These are phyloP conservation scores for Podospora pseudoanserina DNA, from an alignment of 495 filamentous ascomycete species.

Conservation along the genomic window DNA sequence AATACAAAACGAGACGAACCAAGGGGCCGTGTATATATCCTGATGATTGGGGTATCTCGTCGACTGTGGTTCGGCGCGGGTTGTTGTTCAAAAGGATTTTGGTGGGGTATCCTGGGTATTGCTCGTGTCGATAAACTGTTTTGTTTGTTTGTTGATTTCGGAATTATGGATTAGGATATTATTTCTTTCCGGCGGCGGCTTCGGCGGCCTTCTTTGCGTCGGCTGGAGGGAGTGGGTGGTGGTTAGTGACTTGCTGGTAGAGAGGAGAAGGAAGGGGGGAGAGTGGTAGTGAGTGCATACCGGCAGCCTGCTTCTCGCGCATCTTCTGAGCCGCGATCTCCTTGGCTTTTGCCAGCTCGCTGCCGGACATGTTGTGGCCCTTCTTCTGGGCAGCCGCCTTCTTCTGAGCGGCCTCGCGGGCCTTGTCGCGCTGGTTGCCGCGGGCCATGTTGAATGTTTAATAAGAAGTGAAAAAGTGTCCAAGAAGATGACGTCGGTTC, in stretches of 20 bases:
- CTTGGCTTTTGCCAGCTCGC: constrained; percentile 67
- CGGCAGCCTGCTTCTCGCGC: constrained; percentile 83
- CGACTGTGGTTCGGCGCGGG: too few species aligned
- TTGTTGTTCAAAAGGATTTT: background rate
- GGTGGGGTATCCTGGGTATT: background rate
- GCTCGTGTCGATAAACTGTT: background rate
- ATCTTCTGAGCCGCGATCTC: constrained; percentile 78
- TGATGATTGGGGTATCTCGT: background rate
- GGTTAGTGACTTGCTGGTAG: background rate
- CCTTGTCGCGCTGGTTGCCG: constrained; percentile 90
- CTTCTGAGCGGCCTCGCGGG: constrained; percentile 77
- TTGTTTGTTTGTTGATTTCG: background rate
- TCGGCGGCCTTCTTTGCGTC: constrained; percentile 50
- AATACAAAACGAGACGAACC: background rate
- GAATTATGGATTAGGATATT: background rate
- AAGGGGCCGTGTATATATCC: background rate
- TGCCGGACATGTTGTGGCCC: constrained; percentile 55
- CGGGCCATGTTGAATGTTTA: constrained; percentile 63
- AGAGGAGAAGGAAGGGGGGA: background rate
- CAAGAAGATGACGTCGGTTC: background rate
- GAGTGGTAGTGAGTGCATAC: constrained; percentile 44
- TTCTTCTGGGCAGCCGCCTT: constrained; percentile 62
- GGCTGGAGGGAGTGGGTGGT: constrained; percentile 32
- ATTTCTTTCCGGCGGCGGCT: constrained; percentile 11
- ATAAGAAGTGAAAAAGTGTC: background rate